phyloP scores from a whole-genome alignment of 208 protist genomes.

The Trypanosomatidae sp. region DNA sequence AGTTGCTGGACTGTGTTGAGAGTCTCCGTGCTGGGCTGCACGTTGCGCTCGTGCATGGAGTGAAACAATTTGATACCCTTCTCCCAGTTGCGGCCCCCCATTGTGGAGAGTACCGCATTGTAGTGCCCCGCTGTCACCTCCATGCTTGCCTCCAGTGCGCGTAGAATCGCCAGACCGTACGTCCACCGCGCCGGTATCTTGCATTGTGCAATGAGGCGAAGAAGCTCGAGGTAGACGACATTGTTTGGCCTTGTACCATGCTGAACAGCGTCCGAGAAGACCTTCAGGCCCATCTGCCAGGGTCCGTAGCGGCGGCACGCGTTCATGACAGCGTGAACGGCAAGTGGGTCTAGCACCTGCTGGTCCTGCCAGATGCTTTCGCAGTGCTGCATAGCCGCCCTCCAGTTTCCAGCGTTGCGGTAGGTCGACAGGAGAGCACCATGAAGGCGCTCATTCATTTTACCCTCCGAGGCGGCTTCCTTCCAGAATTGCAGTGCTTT shows the following conservation, averaged over 20 bases:
- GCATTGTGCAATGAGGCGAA: slow-evolving; percentile 59
- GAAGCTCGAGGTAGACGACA: slow-evolving; percentile 84
- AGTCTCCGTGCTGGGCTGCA: slow-evolving; percentile 84
- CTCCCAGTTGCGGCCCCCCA: slow-evolving; percentile 54
- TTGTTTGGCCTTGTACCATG: slow-evolving; percentile 54
- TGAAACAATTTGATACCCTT: slow-evolving; percentile 69
- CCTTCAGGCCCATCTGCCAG: slow-evolving; percentile 51
- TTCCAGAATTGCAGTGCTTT: slow-evolving; percentile 70
- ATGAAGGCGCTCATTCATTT: slow-evolving; percentile 60
- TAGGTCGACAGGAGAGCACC: slow-evolving; percentile 72
- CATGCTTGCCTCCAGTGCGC: slow-evolving; percentile 50
- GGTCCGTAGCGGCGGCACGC: slow-evolving; percentile 61
- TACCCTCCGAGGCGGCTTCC: slow-evolving; percentile 57
- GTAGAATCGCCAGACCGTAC: slow-evolving; percentile 56
- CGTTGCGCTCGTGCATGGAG: slow-evolving; percentile 63
- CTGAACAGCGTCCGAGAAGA: slow-evolving; percentile 61
- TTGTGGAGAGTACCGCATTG: slow-evolving; percentile 75
- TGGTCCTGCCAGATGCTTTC: slow-evolving; percentile 72
- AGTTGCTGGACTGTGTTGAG: slow-evolving; percentile 64
- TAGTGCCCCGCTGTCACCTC: slow-evolving; percentile 85
- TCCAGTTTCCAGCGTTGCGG: slow-evolving; percentile 66
- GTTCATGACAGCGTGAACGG: slow-evolving; percentile 82
- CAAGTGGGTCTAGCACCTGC: slow-evolving; percentile 54
- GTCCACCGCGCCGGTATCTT: slow-evolving; percentile 42
- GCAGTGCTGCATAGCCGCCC: slow-evolving; percentile 62